Base-by-base conservation (phyloP, 2,329 filamentous ascomycete genomes). In the Tolypocladium nubicola region DNA sequence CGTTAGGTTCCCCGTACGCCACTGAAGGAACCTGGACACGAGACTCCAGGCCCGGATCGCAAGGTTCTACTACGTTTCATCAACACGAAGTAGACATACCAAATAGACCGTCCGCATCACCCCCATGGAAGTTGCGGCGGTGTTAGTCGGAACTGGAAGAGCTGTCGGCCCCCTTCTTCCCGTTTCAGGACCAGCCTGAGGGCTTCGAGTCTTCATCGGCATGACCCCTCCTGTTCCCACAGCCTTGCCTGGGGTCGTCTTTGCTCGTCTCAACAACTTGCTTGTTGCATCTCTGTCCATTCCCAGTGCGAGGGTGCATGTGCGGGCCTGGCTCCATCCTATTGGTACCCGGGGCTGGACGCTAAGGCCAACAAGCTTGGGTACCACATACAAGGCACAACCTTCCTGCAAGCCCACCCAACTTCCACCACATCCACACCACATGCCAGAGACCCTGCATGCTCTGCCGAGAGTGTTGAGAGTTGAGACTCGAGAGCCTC, bases 241-340 rank as follows among this genome's bases (percentile, higher is more conserved):
- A 49, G 14, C 10, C 16, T 33, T 33, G 16, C 26, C 47, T 3
- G 0, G n/a, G 3, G 26, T 7, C 47, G 16, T n/a, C 23, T 23
- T n/a, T 10, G 7, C 45, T 9, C 14, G 33, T 7, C 45, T 33
- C 45, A 33, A 30, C 45, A 49, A 19, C 14, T 16, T 19, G 45
- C 23, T 40, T 7, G 6, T 19, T 39, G 38, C 38, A 13, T 30
- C 23, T 7, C 23, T 30, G 23, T 19, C 26, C 45, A 11, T 19
- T 33, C 21, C 50, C 54, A 53, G 49, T 52, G 30, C 54, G 47
- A 35, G 23, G 23, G 40, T 16, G 43, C 59, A 61, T 59, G 57
- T 61, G 59, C 57, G 47, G 43, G 14, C 35, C 47, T 33, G 53
- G 50, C 26, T 39, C 50, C 35, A 45, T 60, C 58, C 54, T 30